Evolutionary conservation across 176 grass and related monocot genomes (phyloP).

Genomic region (Hsuehochloa calcarea): DNA sequence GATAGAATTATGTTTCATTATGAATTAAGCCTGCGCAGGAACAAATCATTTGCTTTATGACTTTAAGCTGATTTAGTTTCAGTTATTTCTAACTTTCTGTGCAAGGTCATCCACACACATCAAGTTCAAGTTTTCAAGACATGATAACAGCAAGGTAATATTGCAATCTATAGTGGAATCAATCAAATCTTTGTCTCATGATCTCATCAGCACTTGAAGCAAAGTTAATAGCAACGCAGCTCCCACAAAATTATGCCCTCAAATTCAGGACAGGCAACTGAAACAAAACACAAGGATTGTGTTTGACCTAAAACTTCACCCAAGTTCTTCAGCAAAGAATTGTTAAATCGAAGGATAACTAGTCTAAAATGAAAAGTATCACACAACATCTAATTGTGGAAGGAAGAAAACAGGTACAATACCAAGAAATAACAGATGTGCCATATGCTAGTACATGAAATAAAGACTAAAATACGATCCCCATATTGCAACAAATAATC

Average conservation of each 20-base stretch:
- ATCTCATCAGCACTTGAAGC: not conserved
- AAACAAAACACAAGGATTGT: not conserved
- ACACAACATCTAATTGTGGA: not conserved
- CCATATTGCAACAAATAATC: not conserved
- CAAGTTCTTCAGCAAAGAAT: not conserved
- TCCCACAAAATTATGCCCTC: not conserved
- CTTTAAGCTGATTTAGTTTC: not conserved
- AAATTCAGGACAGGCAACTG: not conserved
- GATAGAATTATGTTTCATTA: not conserved
- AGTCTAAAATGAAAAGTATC: not conserved
- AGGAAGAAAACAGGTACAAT: not conserved
- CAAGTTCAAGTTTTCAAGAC: not conserved
- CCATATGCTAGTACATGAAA: conserved; percentile 16
- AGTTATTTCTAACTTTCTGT: not conserved
- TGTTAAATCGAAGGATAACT: not conserved
- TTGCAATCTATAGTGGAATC: not conserved
- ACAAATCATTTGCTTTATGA: not conserved
- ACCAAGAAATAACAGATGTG: not conserved
- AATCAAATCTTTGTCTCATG: not conserved
- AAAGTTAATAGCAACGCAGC: not conserved
- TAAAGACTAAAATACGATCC: not conserved
- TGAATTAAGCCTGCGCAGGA: not conserved
- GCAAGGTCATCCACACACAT: not conserved
- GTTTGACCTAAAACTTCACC: not conserved
- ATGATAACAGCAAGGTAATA: not conserved